phyloP scores from a whole-genome alignment of 192 early-diverging fungal genomes.

The Podochytrium sp. region DNA sequence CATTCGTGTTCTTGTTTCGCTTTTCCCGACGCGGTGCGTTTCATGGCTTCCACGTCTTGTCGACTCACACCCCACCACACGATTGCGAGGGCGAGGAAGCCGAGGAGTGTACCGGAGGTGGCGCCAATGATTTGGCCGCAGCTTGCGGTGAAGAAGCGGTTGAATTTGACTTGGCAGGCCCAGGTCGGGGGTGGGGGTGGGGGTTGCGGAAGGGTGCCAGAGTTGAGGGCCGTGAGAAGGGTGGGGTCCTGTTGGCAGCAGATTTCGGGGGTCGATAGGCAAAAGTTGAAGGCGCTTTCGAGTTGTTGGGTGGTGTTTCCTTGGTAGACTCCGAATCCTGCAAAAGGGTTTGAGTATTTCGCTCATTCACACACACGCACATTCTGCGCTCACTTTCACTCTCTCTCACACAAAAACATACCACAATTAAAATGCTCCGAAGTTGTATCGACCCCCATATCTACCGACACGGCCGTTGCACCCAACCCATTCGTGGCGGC shows the following conservation, averaged over 20 bases:
- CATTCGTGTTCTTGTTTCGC: neutral
- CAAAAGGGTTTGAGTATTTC: neutral
- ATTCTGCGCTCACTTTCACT: neutral
- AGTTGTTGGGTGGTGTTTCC: constrained; percentile 5
- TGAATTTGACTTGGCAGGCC: constrained; percentile 10
- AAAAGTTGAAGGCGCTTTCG: neutral
- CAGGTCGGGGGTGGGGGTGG: neutral
- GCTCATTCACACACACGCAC: neutral
- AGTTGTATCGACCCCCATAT: neutral
- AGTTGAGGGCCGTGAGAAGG: neutral
- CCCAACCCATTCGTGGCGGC: neutral
- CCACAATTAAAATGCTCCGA: constrained; percentile 10
- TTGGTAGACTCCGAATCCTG: constrained; percentile 13
- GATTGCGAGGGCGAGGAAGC: neutral
- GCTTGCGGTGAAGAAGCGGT: neutral
- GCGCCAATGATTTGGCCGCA: constrained; percentile 19
- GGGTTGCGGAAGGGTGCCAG: neutral
- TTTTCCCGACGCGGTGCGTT: neutral
- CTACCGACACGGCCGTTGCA: neutral
- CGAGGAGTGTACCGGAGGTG: neutral
- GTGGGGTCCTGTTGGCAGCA: constrained; percentile 15
- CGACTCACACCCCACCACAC: constrained; percentile 6
- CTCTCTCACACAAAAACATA: neutral
- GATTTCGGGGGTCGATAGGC: neutral
- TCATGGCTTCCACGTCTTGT: constrained; percentile 21